Evolutionary conservation across 78 protist species (phyloP), one percentile per base, ranked within the genome.

Genomic region (Mantamonas sphyraenae): DNA sequence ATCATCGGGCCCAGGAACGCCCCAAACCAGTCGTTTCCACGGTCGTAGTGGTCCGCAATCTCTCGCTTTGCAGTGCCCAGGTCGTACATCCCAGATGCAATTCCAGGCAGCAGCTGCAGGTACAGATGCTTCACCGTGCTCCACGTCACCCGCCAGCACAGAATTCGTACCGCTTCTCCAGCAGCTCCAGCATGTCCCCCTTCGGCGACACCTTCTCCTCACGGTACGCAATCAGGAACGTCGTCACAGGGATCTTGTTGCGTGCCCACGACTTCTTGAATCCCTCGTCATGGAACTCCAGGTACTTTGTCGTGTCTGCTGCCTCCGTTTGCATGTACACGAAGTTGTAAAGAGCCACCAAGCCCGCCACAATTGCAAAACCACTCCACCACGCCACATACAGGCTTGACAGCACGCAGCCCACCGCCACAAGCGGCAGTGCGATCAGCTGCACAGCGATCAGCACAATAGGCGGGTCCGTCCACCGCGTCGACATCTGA

Each of bases 1-100:
- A 77, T 77, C 28, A 1, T 2, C 37, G 38, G 50, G 30, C 83
- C 83, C 24, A 77, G 50, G 68, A 77, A 64, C 47, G 71, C 64
- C 34, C 28, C 26, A 60, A 77, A 77, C 38, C 68, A 67, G 60
- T 77, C 83, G 43, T 77, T 77, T 38, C 83, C 83, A n/a, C 51
- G 39, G 76, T 77, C 72, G 68, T 77, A 68, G 67, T 70, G 83
- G 34, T 77, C 75, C 16, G 71, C 76, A 38, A 77, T 66, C 62
- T 77, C 71, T 7, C 50, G 10, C 37, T 1, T 37, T 1, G 75
- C 68, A 10, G 42, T 70, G 7, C 0, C 26, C n/a, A 59, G 24
- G 10, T 20, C 3, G 47, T 68, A 68, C 59, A 71, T 26, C 24
- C 64, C 55, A 19, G 73, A 61, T 20, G 74, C 56, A 20, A 37